A percentile compares a stretch with the other conserved stretches of the same genome.
Conservation (phyloP, 805 yeast species). For the Pichia nanzhaoensis region DNA sequence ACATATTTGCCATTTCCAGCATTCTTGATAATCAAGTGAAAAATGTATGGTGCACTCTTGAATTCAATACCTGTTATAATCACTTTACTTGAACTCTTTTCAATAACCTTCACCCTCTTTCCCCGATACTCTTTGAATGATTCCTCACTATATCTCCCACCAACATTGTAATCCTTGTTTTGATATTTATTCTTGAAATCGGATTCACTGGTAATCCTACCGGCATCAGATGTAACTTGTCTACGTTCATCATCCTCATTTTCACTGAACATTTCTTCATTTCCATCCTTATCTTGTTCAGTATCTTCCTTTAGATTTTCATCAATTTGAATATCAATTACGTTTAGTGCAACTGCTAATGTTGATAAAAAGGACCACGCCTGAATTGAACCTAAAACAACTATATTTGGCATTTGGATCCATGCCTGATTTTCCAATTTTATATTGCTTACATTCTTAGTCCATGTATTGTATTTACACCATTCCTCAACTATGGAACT, state of each 20-base stretch:
- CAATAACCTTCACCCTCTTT: not conserved
- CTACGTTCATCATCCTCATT: slow-evolving; percentile 8
- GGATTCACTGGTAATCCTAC: not conserved
- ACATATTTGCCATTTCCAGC: not conserved
- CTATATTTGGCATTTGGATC: slow-evolving; percentile 27
- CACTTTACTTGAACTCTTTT: not conserved
- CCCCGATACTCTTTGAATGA: not conserved
- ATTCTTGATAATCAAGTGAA: not conserved
- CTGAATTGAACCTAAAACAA: slow-evolving; percentile 9
- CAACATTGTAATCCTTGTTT: slow-evolving; percentile 8
- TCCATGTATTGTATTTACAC: slow-evolving; percentile 13
- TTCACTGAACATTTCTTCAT: not conserved
- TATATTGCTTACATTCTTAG: slow-evolving; percentile 17
- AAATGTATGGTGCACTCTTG: slow-evolving; percentile 2
- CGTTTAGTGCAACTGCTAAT: not conserved
- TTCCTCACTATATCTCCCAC: not conserved
- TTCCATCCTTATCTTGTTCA: not conserved
- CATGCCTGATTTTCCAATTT: slow-evolving; percentile 32
- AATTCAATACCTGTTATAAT: slow-evolving; percentile 9
- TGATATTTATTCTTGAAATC: not conserved
- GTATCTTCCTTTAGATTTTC: not conserved
- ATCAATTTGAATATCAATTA: slow-evolving; percentile 1
- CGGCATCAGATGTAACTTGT: slow-evolving; percentile 4
- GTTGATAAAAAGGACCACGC: slow-evolving; percentile 5
- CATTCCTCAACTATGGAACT: slow-evolving; percentile 12